A percentile compares a stretch with the other conserved stretches of the same genome.
Conservation (phyloP, 805 yeast species). For the Kodamaea fukazawae region DNA sequence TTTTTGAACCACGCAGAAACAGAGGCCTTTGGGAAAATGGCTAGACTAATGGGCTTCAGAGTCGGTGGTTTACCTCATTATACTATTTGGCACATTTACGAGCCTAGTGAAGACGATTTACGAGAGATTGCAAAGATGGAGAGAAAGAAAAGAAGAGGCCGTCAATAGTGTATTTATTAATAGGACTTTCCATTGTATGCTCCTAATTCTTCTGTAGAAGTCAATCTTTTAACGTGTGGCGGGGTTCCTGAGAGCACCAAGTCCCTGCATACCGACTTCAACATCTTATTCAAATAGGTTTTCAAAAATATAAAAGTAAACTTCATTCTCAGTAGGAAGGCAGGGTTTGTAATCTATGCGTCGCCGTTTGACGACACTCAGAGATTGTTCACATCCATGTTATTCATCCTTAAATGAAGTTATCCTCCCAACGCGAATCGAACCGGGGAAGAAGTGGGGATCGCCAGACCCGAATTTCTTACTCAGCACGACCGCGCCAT, state of each 20-base stretch:
- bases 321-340: constrained; percentile 47
- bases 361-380: constrained; percentile 40
- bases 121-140: constrained; percentile 67
- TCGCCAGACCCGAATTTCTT: constrained; percentile 6
- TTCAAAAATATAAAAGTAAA: constrained; percentile 13
- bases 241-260: too few species aligned
- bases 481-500: constrained; percentile 18
- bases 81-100: constrained; percentile 92
- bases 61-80: constrained; percentile 92
- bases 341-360: constrained; percentile 46
- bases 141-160: constrained; percentile 54
- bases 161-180: constrained; percentile 2
- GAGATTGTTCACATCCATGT: constrained; percentile 52
- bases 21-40: constrained; percentile 83
- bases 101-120: constrained; percentile 83
- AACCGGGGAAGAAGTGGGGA: constrained; percentile 15
- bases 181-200: too few species aligned
- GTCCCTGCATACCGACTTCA: too few species aligned
- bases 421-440: constrained; percentile 18
- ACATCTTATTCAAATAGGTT: too few species aligned
- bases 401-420: constrained; percentile 37
- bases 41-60: constrained; percentile 70
- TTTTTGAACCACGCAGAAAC: constrained; percentile 85
- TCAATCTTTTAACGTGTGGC: too few species aligned
- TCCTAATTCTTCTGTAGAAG: too few species aligned